Evolutionary conservation across 495 filamentous ascomycete species (phyloP).

Genomic region (Cetradonia linearis): DNA sequence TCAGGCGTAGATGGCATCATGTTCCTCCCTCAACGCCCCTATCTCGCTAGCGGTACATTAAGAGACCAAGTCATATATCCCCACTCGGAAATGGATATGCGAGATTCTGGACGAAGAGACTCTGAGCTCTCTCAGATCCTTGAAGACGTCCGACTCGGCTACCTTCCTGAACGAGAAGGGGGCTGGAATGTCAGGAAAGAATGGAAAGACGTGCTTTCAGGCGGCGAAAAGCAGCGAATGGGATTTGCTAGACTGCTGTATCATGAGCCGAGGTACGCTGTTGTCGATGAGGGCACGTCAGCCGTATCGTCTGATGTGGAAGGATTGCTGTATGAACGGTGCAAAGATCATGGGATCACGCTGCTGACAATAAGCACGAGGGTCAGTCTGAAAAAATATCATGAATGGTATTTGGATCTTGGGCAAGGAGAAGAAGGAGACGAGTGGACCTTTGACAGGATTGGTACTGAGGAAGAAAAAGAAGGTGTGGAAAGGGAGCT

Average conservation of each 20-base stretch:
- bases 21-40: conserved; percentile 93
- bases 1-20: conserved; percentile 86
- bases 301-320: conserved; percentile 93
- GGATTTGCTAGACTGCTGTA: conserved; percentile 83
- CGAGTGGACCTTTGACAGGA: conserved; percentile 82
- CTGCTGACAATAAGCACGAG: conserved; percentile 90
- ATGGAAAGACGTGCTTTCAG: conserved; percentile 95
- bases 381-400: conserved; percentile 87
- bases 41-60: conserved; percentile 88
- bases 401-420: conserved; percentile 78
- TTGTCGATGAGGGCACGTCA: conserved; percentile 91
- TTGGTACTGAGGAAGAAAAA: conserved; percentile 87
- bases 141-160: conserved; percentile 74
- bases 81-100: conserved; percentile 90
- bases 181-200: conserved; percentile 96
- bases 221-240: conserved; percentile 97
- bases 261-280: conserved; percentile 86
- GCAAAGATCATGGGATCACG: conserved; percentile 86
- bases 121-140: conserved; percentile 62
- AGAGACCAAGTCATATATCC: conserved; percentile 98
- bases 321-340: conserved; percentile 81
- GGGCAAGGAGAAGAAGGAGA: conserved; percentile 53
- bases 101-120: conserved; percentile 64
- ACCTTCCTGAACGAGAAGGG: conserved; percentile 82
- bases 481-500: conserved; percentile 83